A percentile compares a stretch with the other conserved stretches of the same genome.
Evolutionary conservation across 371 early-diverging fungal species (phyloP).

Genomic region (Lichtheimia hyalospora): DNA sequence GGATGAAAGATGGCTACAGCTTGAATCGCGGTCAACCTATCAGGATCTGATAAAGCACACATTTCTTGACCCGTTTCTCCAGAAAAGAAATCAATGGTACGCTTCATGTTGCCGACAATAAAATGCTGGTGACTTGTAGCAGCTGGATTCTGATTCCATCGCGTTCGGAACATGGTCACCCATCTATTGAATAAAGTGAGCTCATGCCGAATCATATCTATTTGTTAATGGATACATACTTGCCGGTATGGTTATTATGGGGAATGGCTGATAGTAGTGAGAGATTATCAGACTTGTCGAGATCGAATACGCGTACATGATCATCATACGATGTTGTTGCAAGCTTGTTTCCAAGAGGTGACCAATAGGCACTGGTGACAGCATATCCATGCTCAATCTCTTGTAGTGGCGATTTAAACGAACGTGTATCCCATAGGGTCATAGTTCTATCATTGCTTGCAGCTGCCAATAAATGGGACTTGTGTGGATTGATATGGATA

Average conservation of each 20-base stretch:
- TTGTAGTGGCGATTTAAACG: conserved; percentile 38
- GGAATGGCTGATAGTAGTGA: conserved; percentile 39
- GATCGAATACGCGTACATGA: conserved; percentile 50
- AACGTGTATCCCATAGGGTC: conserved; percentile 77
- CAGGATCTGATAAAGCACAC: conserved; percentile 48
- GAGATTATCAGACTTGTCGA: conserved; percentile 34
- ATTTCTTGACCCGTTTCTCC: conserved; percentile 57
- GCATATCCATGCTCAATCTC: conserved; percentile 54
- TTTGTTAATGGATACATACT: conserved; percentile 17
- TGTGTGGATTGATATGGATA: conserved; percentile 66
- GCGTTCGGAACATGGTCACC: conserved; percentile 75
- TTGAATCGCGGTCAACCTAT: conserved; percentile 65
- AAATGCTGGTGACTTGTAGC: conserved; percentile 46
- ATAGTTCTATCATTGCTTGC: conserved; percentile 68
- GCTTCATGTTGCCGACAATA: conserved; percentile 71
- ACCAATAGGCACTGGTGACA: conserved; percentile 73
- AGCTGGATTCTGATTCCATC: conserved; percentile 56
- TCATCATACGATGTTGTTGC: conserved; percentile 54
- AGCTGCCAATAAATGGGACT: conserved; percentile 60
- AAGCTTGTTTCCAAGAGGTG: conserved; percentile 58
- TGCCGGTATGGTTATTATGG: conserved; percentile 74
- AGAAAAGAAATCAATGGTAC: conserved; percentile 61
- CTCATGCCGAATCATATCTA: no score
- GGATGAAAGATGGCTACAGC: conserved; percentile 73
- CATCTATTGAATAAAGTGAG: conserved; percentile 35